Conservation (phyloP, 371 early-diverging fungal species). For the Parasitella parasitica region DNA sequence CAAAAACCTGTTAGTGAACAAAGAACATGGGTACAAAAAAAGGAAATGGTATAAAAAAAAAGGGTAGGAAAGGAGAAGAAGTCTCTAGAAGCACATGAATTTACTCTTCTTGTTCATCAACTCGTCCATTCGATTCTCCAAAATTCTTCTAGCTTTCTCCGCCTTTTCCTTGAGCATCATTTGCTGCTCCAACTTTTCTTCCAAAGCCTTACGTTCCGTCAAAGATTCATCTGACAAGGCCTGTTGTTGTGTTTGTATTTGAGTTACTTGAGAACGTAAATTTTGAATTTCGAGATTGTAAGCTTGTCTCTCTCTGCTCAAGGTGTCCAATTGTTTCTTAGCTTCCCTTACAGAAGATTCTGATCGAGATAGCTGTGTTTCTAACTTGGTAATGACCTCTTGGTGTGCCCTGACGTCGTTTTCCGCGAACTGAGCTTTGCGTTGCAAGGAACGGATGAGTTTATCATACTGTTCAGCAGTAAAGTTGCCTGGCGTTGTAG, state of each 20-base stretch:
- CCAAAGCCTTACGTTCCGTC: conserved; percentile 25
- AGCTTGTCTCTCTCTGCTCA: conserved; percentile 43
- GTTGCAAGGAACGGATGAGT: conserved; percentile 46
- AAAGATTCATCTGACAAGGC: conserved; percentile 9
- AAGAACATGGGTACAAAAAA: neutral
- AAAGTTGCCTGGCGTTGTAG: conserved; percentile 17
- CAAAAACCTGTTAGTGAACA: too few relatives aligned
- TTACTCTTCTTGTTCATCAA: conserved; percentile 53
- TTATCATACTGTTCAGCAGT: conserved; percentile 50
- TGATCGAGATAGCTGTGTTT: conserved; percentile 39
- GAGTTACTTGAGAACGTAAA: conserved; percentile 38
- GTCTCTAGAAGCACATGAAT: conserved; percentile 57
- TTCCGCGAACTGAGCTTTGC: conserved; percentile 44
- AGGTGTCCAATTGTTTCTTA: conserved; percentile 39
- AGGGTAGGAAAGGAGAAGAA: neutral
- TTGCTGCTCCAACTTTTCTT: conserved; percentile 35
- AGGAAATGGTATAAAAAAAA: neutral
- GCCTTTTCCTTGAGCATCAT: conserved; percentile 47
- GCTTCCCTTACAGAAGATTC: conserved; percentile 40
- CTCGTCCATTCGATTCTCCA: conserved; percentile 51
- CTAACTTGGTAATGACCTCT: conserved; percentile 45
- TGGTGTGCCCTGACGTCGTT: conserved; percentile 41
- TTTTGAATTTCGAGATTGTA: conserved; percentile 41
- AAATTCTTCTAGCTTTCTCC: conserved; percentile 46
- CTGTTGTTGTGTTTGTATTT: conserved; percentile 29